Conservation (phyloP, 2,329 filamentous ascomycete genomes). For the Venturia aucupariae region DNA sequence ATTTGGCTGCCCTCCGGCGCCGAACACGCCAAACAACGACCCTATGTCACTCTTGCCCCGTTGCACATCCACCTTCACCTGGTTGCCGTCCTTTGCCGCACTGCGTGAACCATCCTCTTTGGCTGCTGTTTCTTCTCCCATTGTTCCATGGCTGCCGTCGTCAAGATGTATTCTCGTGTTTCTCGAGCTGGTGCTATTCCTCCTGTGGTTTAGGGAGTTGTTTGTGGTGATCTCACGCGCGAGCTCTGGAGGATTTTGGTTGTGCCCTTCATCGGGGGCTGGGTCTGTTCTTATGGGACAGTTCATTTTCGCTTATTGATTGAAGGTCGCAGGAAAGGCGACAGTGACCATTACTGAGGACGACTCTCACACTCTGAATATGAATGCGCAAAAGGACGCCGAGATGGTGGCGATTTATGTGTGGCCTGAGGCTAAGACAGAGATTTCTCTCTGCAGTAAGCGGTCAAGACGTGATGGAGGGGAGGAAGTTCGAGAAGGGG, state of each 20-base stretch:
- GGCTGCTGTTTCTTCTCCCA: slow-evolving; percentile 19
- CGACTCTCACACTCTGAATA: background rate
- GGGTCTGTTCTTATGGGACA: slow-evolving; percentile 54
- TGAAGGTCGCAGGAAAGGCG: background rate
- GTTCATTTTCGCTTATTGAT: slow-evolving; percentile 43
- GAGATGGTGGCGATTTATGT: background rate
- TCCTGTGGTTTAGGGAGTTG: slow-evolving; percentile 48
- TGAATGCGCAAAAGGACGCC: background rate
- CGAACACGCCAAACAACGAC: background rate
- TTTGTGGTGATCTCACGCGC: slow-evolving; percentile 53
- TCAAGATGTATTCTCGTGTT: slow-evolving; percentile 28
- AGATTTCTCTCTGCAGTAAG: background rate
- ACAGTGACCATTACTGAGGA: background rate
- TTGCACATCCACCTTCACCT: background rate
- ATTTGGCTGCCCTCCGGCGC: background rate
- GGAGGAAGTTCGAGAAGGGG: background rate
- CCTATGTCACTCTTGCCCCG: background rate
- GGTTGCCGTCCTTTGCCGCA: background rate
- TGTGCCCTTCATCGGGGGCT: slow-evolving; percentile 46
- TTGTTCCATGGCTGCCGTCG: slow-evolving; percentile 22
- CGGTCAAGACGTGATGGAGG: background rate
- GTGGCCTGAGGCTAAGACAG: background rate
- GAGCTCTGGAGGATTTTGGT: slow-evolving; percentile 51
- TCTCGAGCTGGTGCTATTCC: slow-evolving; percentile 7
- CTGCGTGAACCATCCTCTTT: slow-evolving; percentile 9